Percentiles rank a stretch among this genome's conserved stretches.
Evolutionary conservation across 192 early-diverging fungal species (phyloP).

Genomic region (Coemansia asiatica): DNA sequence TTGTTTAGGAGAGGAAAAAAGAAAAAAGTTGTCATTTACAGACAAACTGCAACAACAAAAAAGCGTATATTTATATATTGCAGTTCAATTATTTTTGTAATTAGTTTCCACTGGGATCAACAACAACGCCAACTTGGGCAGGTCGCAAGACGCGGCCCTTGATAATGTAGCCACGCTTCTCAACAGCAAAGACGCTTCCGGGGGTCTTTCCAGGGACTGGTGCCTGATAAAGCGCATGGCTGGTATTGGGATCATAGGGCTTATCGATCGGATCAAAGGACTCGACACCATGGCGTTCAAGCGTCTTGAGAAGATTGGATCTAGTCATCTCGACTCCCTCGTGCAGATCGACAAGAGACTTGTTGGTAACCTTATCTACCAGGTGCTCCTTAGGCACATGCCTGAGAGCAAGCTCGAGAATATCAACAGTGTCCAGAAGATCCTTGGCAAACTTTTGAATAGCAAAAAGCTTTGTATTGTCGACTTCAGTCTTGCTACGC

Average conservation of each 20-base stretch:
- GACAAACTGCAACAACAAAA: not conserved
- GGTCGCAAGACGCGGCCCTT: conserved; percentile 90
- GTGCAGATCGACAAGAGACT: conserved; percentile 75
- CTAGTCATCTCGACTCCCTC: conserved; percentile 89
- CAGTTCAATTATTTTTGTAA: not conserved
- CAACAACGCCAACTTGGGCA: conserved; percentile 94
- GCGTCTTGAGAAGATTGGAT: conserved; percentile 77
- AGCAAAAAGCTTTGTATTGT: conserved; percentile 78
- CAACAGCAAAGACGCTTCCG: conserved; percentile 83
- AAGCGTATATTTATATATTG: not conserved
- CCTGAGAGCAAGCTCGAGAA: conserved; percentile 84
- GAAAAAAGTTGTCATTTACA: not conserved
- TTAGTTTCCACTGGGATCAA: conserved; percentile 56
- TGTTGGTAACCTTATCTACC: conserved; percentile 54
- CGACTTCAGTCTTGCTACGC: conserved; percentile 83
- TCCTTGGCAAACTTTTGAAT: conserved; percentile 99
- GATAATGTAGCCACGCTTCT: conserved; percentile 92
- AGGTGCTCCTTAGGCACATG: conserved; percentile 76
- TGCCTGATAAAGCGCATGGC: conserved; percentile 94
- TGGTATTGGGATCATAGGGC: conserved; percentile 90
- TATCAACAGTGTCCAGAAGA: conserved; percentile 87
- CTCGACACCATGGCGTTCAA: conserved; percentile 87
- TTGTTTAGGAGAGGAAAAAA: not conserved
- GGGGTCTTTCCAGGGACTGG: conserved; percentile 85
- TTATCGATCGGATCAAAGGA: conserved; percentile 78